phyloP scores from a whole-genome alignment of 2,329 filamentous ascomycete genomes.

The Alternaria sp. region DNA sequence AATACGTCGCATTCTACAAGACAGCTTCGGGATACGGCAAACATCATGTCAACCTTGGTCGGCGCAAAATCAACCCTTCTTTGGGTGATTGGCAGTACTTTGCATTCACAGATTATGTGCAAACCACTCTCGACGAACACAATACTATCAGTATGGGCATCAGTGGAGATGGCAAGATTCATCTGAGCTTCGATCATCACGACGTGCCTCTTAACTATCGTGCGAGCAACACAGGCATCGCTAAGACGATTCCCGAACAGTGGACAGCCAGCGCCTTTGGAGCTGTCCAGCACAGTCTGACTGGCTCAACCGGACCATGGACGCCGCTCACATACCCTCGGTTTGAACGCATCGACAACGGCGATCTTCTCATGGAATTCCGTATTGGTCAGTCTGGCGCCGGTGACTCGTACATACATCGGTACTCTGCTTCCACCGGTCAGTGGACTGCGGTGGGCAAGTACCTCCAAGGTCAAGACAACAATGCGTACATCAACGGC shows the following conservation, averaged over 20 bases:
- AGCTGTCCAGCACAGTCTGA: slow-evolving; percentile 36
- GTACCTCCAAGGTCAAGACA: slow-evolving; percentile 54
- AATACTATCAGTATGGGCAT: slow-evolving; percentile 62
- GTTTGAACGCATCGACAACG: slow-evolving; percentile 51
- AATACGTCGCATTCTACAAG: slow-evolving; percentile 58
- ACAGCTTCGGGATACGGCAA: slow-evolving; percentile 41
- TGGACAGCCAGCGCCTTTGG: slow-evolving; percentile 41
- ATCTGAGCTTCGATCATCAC: slow-evolving; percentile 61
- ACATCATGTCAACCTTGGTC: slow-evolving; percentile 55
- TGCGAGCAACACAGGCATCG: slow-evolving; percentile 39
- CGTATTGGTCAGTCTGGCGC: slow-evolving; percentile 60
- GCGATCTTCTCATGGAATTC: slow-evolving; percentile 56
- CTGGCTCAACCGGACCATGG: slow-evolving; percentile 42
- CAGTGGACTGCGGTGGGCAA: slow-evolving; percentile 51
- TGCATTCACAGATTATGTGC: slow-evolving; percentile 58
- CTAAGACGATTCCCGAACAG: slow-evolving; percentile 34
- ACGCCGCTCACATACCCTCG: slow-evolving; percentile 58
- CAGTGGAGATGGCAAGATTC: slow-evolving; percentile 61
- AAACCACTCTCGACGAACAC: slow-evolving; percentile 60
- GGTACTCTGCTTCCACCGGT: slow-evolving; percentile 52
- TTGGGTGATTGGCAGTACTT: slow-evolving; percentile 54
- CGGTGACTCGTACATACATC: slow-evolving; percentile 57
- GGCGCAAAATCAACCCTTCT: slow-evolving; percentile 51
- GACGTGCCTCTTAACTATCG: slow-evolving; percentile 47
- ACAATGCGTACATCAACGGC: slow-evolving; percentile 62